Evolutionary conservation across 768 basidiomycete species (phyloP).

Genomic region (Boletus vinaceobasis): DNA sequence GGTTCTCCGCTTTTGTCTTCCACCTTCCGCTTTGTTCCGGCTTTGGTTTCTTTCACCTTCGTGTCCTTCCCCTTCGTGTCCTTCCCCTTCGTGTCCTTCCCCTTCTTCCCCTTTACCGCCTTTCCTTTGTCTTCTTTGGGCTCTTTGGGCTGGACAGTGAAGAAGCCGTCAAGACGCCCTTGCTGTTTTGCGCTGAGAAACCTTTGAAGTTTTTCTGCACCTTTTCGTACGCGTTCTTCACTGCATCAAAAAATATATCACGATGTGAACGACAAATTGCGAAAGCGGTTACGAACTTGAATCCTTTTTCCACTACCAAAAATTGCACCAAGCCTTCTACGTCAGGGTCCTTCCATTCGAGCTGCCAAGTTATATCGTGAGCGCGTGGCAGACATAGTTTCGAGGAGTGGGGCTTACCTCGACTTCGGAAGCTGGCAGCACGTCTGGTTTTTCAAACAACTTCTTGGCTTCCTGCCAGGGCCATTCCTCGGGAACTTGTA

Average conservation of each 20-base stretch:
- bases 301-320: constrained; percentile 91
- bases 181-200: constrained; percentile 90
- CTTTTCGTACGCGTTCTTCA: constrained; percentile 94
- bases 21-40: constrained; percentile 23
- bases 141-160: constrained; percentile 64
- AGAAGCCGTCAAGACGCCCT: constrained; percentile 94
- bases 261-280: not conserved
- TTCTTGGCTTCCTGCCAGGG: constrained; percentile 94
- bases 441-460: constrained; percentile 87
- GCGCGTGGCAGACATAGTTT: not conserved
- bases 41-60: constrained; percentile 15
- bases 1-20: constrained; percentile 34
- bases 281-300: constrained; percentile 60
- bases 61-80: constrained; percentile 46
- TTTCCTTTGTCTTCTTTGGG: constrained; percentile 48
- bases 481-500: constrained; percentile 90
- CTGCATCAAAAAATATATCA: constrained; percentile 38
- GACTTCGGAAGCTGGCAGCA: constrained; percentile 77
- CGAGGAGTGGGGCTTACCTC: constrained; percentile 52
- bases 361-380: constrained; percentile 39
- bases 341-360: constrained; percentile 94
- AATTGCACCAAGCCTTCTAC: constrained; percentile 92
- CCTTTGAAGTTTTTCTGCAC: constrained; percentile 89
- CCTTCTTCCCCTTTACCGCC: constrained; percentile 48
- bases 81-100: constrained; percentile 33